Base-by-base conservation (phyloP, 371 early-diverging fungal genomes). In the Apophysomyces ossiformis region DNA sequence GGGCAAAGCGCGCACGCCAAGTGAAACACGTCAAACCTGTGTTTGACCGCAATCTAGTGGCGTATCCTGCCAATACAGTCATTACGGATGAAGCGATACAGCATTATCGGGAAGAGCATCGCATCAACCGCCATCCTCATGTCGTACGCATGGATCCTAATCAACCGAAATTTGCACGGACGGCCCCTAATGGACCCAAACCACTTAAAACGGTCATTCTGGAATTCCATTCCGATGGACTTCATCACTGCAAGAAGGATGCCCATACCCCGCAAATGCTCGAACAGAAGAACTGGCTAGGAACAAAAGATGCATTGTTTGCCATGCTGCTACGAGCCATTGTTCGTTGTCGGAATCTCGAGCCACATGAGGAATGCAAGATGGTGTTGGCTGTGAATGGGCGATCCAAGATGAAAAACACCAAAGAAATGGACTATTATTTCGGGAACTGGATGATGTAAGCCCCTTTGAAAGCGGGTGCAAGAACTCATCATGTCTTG, bases 361-460 rank as follows among this genome's bases (percentile, higher is more conserved):
- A 37, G 1, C 64, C 47, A 15, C 64, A 72, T n/a, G 58, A 69
- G n/a, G 46, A 69, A 43, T 65, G 74, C 13, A 69, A 69, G 21
- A 68, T 73, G 72, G 61, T 72, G 4, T 47, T 72, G 45, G 68
- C 72, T 7, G 69, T 79, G 9, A 79, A 79, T 58, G 79, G 79
- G 7, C 70, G 79, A 0, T 63, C 76, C 0, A 75, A 63, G 36
- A 75, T 74, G 72, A 69, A 60, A 21, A 67, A 68, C 18, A 35
- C 56, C 7, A 75, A 72, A 59, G 69, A 70, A 1, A 70, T 79
- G 58, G 72, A 76, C 15, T 62, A 66, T 35, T 79, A 79, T 43
- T 79, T 79, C 68, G 79, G 79, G 1, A 79, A 79, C 56, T 79
- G 76, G 76, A 79, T 75, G 73, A 47, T 79, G 76, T 69, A 73